Base-by-base conservation (phyloP, 2,329 filamentous ascomycete species). In the Apiospora koreana region DNA sequence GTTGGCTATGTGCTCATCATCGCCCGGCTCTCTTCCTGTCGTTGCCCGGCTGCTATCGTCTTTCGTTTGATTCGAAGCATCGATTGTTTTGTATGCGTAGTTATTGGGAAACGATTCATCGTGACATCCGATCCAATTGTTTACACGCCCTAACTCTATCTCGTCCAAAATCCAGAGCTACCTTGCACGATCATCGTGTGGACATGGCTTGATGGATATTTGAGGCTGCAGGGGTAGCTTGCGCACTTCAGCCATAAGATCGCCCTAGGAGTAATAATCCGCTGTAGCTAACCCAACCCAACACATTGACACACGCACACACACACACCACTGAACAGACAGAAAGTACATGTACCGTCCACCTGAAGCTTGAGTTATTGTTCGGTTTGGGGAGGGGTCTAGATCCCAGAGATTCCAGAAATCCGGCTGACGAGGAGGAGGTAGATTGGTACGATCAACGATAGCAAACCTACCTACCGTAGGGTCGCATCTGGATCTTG, bases 241-340 rank as follows among this genome's bases (percentile, higher is more conserved):
- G 31, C 9, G 54, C 35, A 38, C 18, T 21, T 62, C 54, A 38
- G 54, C 54, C 54, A 62, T 62, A 62, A 62, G 54, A 62, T 62
- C 54, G 54, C 54, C 54, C 54, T 62, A 62, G 31, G 54, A 62
- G 54, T 62, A 62, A 62, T 62, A 62, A 43, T 43, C 41, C 41
- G 41, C 41, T 31, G 28, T 28, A 62, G 54, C 54, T 62, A 62
- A 38, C 31, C 50, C 50, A 35, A 58, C 35, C 35, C 35, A 35
- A 8, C 35, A 3, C 35, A 35, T 35, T n/a, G n/a, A n/a, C 35
- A 3, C 35, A 4, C 35, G 8, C 35, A 35, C 35, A 35, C 35
- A 35, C 4, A 35, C 4, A 35, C 5, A 9, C n/a, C n/a, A n/a
- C n/a, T n/a, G 16, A 21, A 28, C 6, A 23, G 1, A n/a, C 23